phyloP scores from a whole-genome alignment of 192 early-diverging fungal genomes.

The Coemansia sp. region DNA sequence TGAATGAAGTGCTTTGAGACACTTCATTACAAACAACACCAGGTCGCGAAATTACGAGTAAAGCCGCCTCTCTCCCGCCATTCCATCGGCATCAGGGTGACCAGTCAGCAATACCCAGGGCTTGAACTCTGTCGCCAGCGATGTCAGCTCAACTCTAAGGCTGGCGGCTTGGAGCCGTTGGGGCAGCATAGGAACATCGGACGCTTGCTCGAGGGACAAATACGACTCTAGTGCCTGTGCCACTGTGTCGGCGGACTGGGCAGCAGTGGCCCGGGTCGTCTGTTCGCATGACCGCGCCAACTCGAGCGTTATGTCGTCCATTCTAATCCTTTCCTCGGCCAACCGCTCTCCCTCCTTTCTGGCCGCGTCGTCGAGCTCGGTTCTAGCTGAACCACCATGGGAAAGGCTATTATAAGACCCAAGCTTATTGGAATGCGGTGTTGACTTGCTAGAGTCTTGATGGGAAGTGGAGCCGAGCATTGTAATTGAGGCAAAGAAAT shows the following conservation, averaged over 20 bases:
- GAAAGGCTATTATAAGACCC: too few relatives aligned
- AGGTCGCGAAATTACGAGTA: conserved; percentile 7
- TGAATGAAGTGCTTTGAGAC: not conserved
- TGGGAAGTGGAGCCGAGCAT: not conserved
- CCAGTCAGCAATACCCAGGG: not conserved
- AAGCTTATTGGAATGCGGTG: too few relatives aligned
- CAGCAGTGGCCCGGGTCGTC: not conserved
- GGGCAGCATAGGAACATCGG: not conserved
- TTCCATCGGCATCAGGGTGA: not conserved
- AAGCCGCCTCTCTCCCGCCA: not conserved
- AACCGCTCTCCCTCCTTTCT: not conserved
- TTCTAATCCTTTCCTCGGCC: not conserved
- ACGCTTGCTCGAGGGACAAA: not conserved
- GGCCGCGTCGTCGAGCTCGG: not conserved
- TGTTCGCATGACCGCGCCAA: not conserved
- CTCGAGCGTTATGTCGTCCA: not conserved
- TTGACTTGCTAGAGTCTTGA: not conserved
- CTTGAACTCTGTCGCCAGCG: not conserved
- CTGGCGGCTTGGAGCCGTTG: not conserved
- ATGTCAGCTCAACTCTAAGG: not conserved
- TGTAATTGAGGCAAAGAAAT: not conserved
- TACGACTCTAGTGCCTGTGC: not conserved
- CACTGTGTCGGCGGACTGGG: not conserved
- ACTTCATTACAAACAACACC: conserved; percentile 1
- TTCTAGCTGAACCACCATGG: not conserved